Percentiles rank a stretch among this genome's conserved stretches.
Conservation (phyloP, 176 grass and related monocot species). For the Melocanna baccifera region DNA sequence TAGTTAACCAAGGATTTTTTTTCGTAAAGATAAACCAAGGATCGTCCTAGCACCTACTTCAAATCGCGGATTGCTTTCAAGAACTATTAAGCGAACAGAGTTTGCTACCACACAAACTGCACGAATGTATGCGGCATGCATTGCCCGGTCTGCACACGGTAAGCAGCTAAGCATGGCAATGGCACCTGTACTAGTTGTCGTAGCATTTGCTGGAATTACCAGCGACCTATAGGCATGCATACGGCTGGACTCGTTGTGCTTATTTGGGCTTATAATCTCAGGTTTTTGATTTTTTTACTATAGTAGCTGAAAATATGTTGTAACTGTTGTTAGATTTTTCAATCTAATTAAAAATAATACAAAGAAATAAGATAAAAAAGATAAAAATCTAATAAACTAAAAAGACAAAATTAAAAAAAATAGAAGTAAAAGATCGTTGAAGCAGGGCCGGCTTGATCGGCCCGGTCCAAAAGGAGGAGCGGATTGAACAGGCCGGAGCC, state of each 20-base stretch:
- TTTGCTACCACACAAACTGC: constrained; percentile 34
- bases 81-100: not conserved
- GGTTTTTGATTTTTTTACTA: too few relatives aligned
- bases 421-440: too few relatives aligned
- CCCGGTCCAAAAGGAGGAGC: not conserved
- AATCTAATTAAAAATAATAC: too few relatives aligned
- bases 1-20: not conserved
- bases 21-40: not conserved
- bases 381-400: too few relatives aligned
- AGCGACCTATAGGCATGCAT: not conserved
- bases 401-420: too few relatives aligned
- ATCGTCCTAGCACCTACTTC: not conserved
- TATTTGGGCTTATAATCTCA: too few relatives aligned
- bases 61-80: not conserved
- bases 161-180: not conserved
- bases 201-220: not conserved
- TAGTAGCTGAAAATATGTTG: too few relatives aligned
- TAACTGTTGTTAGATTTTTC: too few relatives aligned
- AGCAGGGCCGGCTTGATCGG: too few relatives aligned
- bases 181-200: not conserved
- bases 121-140: not conserved
- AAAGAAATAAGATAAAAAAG: too few relatives aligned
- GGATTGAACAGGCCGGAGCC: not conserved
- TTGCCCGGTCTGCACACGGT: not conserved
- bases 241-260: not conserved